phyloP scores from a whole-genome alignment of 768 basidiomycete species.

The Tulasnella sp. region DNA sequence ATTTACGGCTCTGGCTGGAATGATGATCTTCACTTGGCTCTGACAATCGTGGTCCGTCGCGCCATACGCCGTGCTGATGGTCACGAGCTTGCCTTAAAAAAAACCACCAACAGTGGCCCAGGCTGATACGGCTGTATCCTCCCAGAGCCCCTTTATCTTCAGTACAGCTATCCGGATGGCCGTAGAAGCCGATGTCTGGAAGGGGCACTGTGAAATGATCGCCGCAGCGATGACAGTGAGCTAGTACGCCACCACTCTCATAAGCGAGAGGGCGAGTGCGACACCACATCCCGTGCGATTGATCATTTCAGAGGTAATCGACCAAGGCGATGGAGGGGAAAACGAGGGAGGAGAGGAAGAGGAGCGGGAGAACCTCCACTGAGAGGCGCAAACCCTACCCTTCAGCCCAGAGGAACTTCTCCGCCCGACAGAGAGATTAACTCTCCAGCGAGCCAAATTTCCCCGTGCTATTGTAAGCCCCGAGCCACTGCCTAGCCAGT shows the following conservation, averaged over 20 bases:
- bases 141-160: no score
- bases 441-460: not conserved
- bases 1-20: no score
- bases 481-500: conserved; percentile 8
- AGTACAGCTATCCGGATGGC: not conserved
- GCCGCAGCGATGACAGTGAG: conserved; percentile 1
- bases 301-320: not conserved
- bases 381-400: not conserved
- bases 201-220: not conserved
- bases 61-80: no score
- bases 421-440: not conserved
- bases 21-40: no score
- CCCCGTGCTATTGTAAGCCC: not conserved
- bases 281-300: not conserved
- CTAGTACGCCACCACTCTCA: not conserved
- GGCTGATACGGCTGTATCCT: no score
- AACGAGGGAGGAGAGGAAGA: not conserved
- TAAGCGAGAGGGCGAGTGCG: not conserved
- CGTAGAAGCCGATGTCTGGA: not conserved
- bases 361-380: not conserved
- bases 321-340: not conserved
- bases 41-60: no score
- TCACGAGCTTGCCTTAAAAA: no score
- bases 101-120: no score
- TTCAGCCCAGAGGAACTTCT: conserved; percentile 1